Evolutionary conservation across 2,329 filamentous ascomycete species (phyloP), one percentile per base, ranked within the genome.

Genomic region (Calonectria pseudoturangicola): DNA sequence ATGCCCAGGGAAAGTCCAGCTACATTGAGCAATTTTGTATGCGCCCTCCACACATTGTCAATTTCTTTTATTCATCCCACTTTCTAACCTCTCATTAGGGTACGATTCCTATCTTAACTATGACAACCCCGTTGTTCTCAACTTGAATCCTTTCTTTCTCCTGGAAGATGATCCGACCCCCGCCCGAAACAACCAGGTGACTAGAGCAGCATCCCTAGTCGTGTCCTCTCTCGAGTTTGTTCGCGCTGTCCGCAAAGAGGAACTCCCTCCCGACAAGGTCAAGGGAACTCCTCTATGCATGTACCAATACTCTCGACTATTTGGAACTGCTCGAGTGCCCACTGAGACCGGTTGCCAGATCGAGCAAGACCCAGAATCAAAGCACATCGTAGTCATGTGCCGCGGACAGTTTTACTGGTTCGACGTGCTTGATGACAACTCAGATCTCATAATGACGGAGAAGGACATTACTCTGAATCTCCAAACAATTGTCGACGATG

Each of bases 321-420:
- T 99, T 80, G 97, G 97, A 65, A 98, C 97, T 1, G 96, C 97
- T 56, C 92, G 97, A 76, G 94, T 99, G 10, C 97, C 97, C 0
- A 98, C 96, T 0, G 95, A 98, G 36, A 93, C 97, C 81, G 97
- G 97, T 6, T 99, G 97, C 82, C 94, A 98, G 78, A 98, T 99
- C 80, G 95, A 96, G 75, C 96, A 98, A 82, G 96, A 98, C 80
- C 94, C 95, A 0, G 91, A 93, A n/a, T 95, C 96, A 4, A 98
- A 95, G 85, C 97, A 99, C 83, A 88, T 99, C 45, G 94, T 98
- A 12, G 95, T 98, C 51, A 89, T 98, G 85, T 98, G 95, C 81
- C 94, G 96, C 76, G 97, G 97, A 2, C 97, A 99, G 78, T 96
- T 98, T 81, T 99, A 99, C 85, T 98, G 96, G 96, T 99, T 99